Evolutionary conservation across 768 basidiomycete species (phyloP).

Genomic region (Boletellus ananas): DNA sequence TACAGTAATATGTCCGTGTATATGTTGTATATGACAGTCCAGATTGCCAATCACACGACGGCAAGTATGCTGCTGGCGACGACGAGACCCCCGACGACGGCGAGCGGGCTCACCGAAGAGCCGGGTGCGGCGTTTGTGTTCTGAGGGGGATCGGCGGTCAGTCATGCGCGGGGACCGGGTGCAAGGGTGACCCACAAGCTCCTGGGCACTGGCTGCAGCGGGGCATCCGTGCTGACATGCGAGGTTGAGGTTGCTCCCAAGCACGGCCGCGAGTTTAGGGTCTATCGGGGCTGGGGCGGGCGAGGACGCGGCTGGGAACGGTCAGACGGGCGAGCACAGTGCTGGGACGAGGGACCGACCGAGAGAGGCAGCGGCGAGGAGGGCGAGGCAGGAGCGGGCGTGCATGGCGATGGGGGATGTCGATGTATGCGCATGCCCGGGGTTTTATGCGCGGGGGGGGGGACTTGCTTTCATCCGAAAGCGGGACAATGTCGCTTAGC

Average conservation of each 20-base stretch:
- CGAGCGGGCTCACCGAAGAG: constrained; percentile 16
- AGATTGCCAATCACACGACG: constrained; percentile 4
- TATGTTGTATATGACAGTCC: not conserved
- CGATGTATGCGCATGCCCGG: not conserved
- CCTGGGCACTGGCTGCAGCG: constrained; percentile 15
- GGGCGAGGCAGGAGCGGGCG: constrained; percentile 19
- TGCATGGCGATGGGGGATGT: constrained; percentile 8
- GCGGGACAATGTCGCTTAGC: not conserved
- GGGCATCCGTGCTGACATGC: constrained; percentile 23
- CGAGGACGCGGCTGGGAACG: constrained; percentile 15
- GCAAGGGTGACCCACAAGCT: constrained; percentile 13
- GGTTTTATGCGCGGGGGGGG: constrained; percentile 1
- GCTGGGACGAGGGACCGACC: constrained; percentile 9
- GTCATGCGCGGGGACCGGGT: not conserved
- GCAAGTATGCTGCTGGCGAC: constrained; percentile 21
- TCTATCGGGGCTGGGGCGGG: constrained; percentile 27
- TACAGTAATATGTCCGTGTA: constrained; percentile 17
- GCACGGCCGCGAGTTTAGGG: constrained; percentile 7
- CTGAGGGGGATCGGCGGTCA: constrained; percentile 5
- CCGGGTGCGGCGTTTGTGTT: constrained; percentile 17
- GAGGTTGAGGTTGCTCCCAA: constrained; percentile 25
- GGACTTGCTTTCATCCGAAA: not conserved
- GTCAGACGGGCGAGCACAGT: not conserved
- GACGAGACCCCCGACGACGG: constrained; percentile 21
- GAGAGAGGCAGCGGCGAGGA: constrained; percentile 19